phyloP scores from a whole-genome alignment of 2,329 filamentous ascomycete genomes.

The Diaporthe sp. region DNA sequence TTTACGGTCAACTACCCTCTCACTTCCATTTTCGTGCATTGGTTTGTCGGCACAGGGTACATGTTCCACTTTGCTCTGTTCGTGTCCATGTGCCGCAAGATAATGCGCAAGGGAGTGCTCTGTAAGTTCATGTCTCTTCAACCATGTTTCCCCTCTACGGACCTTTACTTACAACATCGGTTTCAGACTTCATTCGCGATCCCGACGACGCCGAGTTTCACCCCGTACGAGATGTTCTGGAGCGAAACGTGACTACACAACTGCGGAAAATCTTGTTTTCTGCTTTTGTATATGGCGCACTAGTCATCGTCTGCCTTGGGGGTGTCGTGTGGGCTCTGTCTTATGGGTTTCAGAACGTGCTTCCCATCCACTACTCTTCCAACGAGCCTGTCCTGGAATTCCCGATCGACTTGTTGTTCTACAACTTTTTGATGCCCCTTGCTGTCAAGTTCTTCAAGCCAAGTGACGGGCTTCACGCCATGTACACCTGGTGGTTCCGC shows the following conservation, averaged over 20 bases:
- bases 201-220: conserved; percentile 99
- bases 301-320: conserved; percentile 92
- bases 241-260: conserved; percentile 91
- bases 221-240: conserved; percentile 94
- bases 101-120: conserved; percentile 92
- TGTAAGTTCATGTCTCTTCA: conserved; percentile 65
- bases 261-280: conserved; percentile 96
- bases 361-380: conserved; percentile 94
- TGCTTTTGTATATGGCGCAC: conserved; percentile 91
- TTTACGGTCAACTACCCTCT: conserved; percentile 85
- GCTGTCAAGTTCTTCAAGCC: conserved; percentile 87
- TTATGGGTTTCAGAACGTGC: conserved; percentile 73
- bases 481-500: conserved; percentile 98
- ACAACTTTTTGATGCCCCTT: conserved; percentile 94
- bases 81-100: conserved; percentile 98
- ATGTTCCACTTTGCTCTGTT: conserved; percentile 99
- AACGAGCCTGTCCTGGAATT: conserved; percentile 95
- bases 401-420: conserved; percentile 92
- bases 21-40: conserved; percentile 95
- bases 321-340: conserved; percentile 95
- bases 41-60: conserved; percentile 98
- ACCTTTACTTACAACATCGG: conserved; percentile 43
- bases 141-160: background rate
- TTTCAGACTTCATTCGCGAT: conserved; percentile 90
- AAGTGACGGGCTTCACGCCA: conserved; percentile 81